Base-by-base conservation (phyloP, 768 basidiomycete genomes). In the Russula virescens region DNA sequence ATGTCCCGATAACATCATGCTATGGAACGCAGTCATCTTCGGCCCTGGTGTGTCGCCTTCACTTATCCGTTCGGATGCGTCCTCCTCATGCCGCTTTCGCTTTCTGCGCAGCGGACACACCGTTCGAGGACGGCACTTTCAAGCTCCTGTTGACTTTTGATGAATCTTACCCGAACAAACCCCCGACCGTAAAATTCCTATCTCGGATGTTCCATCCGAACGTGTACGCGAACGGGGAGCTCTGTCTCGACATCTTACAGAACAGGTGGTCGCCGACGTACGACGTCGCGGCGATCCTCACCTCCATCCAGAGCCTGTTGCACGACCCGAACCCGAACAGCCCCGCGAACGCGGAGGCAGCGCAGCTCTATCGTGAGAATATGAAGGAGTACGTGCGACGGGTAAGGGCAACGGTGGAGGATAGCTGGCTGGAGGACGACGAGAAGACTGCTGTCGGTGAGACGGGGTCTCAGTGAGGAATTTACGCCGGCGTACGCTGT, bases 11-110 rank as follows among this genome's bases (percentile, higher is more conserved):
- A 98, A 98, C 73, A 97, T 99, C 75, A 97, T 98, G 94, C 81
- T 98, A 18, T 99, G 97, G 97, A 99, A 99, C 70, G 97, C 97
- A 1, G 97, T 99, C 61, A 99, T 99, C 66, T 98, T 99, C 71
- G 97, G 97, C 3, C 97, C 97, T 75, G 89, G 96, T 94, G 62
- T 71, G 88, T 76, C 19, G 40, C 8, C 28, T 13, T 18, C 11
- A 19, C 19, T 26, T 47, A 58, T 47, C 42, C 26, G 6, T 23
- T 43, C 42, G 1, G 1, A 6, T 43, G 59, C 45, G 16, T 14
- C 34, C 42, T 28, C 31, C 58, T 49, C 25, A 42, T 40, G 61
- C 62, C 52, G 14, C 38, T 21, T 64, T 16, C 45, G 31, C 31
- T 31, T 31, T 38, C 13, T 40, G 40, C 31, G 10, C 74, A 98